Conservation (phyloP, 495 filamentous ascomycete species). For the Penicillium egyptiacum region DNA sequence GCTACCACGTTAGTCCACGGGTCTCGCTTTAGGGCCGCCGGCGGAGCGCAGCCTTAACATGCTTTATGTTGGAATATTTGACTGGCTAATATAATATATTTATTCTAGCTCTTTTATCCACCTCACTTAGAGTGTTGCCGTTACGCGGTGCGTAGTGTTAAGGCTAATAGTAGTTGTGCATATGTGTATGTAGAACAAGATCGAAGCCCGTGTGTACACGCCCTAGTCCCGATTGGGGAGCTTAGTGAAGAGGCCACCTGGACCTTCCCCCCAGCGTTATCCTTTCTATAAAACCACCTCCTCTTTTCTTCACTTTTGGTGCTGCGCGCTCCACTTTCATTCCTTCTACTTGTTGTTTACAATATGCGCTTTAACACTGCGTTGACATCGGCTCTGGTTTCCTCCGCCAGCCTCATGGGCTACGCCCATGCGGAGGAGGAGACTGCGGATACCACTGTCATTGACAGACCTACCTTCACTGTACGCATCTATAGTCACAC, state of each 20-base stretch:
- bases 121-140: too few species aligned
- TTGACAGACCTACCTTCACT: slow-evolving; percentile 80
- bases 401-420: slow-evolving; percentile 70
- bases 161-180: too few species aligned
- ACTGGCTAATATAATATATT: too few species aligned
- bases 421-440: slow-evolving; percentile 70
- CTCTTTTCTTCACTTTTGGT: slow-evolving; percentile 30
- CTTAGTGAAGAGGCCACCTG: slow-evolving; percentile 49
- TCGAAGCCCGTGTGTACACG: slow-evolving; percentile 23
- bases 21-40: too few species aligned
- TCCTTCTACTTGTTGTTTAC: slow-evolving; percentile 24
- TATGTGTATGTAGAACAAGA: slow-evolving; percentile 16
- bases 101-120: too few species aligned
- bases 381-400: slow-evolving; percentile 61
- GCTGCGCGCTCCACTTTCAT: slow-evolving; percentile 29
- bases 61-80: too few species aligned
- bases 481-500: slow-evolving; percentile 52
- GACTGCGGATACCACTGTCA: slow-evolving; percentile 56
- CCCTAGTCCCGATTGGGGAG: slow-evolving; percentile 40
- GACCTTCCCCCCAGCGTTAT: slow-evolving; percentile 31
- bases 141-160: too few species aligned
- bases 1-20: too few species aligned
- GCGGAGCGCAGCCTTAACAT: too few species aligned
- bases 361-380: slow-evolving; percentile 79
- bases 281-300: slow-evolving; percentile 40